Percentiles rank a stretch among this genome's conserved stretches.
Conservation (phyloP, 441 rosid species). For the Arabidopsis hybrid region DNA sequence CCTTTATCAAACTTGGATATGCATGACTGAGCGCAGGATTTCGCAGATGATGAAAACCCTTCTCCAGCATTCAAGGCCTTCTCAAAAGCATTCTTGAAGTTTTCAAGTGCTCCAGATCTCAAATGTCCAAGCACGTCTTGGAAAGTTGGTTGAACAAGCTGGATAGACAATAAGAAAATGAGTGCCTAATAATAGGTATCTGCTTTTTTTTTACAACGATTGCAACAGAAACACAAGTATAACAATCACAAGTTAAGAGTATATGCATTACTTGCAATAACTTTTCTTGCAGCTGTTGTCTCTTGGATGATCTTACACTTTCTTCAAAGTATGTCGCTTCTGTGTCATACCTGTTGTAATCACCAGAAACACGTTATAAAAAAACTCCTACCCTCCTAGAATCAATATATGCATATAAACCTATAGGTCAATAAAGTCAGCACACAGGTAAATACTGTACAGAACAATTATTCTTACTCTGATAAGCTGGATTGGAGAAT, state of each 20-base stretch:
- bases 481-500: conserved; percentile 61
- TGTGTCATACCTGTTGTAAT: conserved; percentile 68
- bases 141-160: conserved; percentile 92
- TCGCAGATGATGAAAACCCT: conserved; percentile 72
- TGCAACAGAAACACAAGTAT: conserved; percentile 17
- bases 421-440: conserved; percentile 11
- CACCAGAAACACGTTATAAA: conserved; percentile 19
- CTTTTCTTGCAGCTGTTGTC: conserved; percentile 87
- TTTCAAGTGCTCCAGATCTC: conserved; percentile 69
- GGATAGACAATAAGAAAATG: conserved; percentile 41
- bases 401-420: conserved; percentile 16
- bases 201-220: not conserved
- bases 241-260: conserved; percentile 8
- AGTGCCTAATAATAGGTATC: conserved; percentile 21
- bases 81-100: conserved; percentile 72
- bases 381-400: conserved; percentile 16
- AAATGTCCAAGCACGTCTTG: conserved; percentile 79
- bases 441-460: conserved; percentile 8
- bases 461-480: conserved; percentile 61
- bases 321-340: conserved; percentile 94
- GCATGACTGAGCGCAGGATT: conserved; percentile 54
- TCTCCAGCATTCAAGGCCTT: conserved; percentile 78
- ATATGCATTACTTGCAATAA: conserved; percentile 76
- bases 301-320: conserved; percentile 87
- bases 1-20: conserved; percentile 69